These are phyloP conservation scores for Takashimella tepidaria DNA, from an alignment of 1,284 basidiomycete species.

Conservation along the genomic window DNA sequence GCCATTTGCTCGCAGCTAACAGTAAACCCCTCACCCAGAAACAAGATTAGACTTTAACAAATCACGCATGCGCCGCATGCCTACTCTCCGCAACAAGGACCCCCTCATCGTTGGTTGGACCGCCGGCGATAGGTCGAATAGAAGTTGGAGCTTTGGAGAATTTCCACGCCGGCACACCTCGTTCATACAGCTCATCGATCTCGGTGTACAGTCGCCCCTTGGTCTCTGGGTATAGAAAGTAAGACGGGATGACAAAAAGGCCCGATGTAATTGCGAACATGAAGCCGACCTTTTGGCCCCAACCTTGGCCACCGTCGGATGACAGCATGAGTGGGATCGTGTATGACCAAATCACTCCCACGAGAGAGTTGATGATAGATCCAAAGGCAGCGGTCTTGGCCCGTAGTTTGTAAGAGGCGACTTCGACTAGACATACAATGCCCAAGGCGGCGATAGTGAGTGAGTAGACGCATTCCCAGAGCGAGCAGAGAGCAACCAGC, in stretches of 20 bases:
- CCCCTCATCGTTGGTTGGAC: too few relatives aligned
- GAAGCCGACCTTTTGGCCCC: conserved; percentile 4
- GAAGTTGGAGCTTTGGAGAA: conserved; percentile 8
- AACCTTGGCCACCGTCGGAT: neutral
- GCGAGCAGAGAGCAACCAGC: conserved; percentile 10
- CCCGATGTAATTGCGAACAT: conserved; percentile 9
- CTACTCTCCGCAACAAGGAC: too few relatives aligned
- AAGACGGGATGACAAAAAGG: conserved; percentile 9
- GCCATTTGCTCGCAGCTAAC: too few relatives aligned
- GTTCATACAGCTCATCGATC: conserved; percentile 21
- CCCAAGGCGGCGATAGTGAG: neutral
- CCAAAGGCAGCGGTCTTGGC: conserved; percentile 18
- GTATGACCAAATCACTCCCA: conserved; percentile 15
- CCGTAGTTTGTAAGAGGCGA: conserved; percentile 10
- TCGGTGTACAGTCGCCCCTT: conserved; percentile 9
- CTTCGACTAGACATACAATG: conserved; percentile 10
- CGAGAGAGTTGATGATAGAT: conserved; percentile 1
- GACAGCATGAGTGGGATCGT: conserved; percentile 10
- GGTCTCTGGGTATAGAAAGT: conserved; percentile 17
- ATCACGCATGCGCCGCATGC: neutral
- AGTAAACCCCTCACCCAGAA: too few relatives aligned
- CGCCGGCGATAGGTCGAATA: neutral
- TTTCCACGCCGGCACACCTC: conserved; percentile 6
- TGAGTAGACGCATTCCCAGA: conserved; percentile 24
- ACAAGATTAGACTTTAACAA: too few relatives aligned